These are phyloP conservation scores for Aspergillus sp. DNA, from an alignment of 2,329 filamentous ascomycete genomes.

Conservation along the genomic window DNA sequence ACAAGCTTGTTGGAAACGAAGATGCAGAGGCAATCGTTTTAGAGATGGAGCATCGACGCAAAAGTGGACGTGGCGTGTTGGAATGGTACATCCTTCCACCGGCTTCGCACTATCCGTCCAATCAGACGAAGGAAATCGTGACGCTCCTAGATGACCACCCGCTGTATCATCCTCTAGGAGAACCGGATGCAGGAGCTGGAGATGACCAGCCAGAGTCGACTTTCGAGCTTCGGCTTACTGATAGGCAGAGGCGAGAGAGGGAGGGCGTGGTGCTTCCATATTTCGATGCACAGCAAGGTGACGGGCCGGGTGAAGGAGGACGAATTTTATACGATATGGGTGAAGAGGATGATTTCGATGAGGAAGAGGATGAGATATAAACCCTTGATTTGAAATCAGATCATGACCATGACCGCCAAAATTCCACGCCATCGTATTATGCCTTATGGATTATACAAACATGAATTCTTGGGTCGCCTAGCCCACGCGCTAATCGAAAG, in stretches of 20 bases:
- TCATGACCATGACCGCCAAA: not conserved
- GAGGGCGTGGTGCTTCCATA: slow-evolving; percentile 91
- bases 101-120: slow-evolving; percentile 38
- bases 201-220: slow-evolving; percentile 61
- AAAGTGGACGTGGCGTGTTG: slow-evolving; percentile 67
- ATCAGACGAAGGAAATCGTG: slow-evolving; percentile 43
- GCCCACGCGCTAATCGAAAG: no score
- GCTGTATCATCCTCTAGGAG: slow-evolving; percentile 49
- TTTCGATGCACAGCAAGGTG: slow-evolving; percentile 81
- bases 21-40: slow-evolving; percentile 59
- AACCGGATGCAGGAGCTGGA: slow-evolving; percentile 31
- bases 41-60: slow-evolving; percentile 76
- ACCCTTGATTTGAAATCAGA: not conserved
- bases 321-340: slow-evolving; percentile 96
- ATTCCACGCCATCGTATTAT: no score
- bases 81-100: slow-evolving; percentile 58
- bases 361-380: slow-evolving; percentile 86
- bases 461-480: no score
- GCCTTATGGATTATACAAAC: no score
- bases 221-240: slow-evolving; percentile 79
- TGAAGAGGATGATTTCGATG: slow-evolving; percentile 91
- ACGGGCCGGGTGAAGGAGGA: slow-evolving; percentile 69
- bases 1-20: slow-evolving; percentile 23
- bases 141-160: slow-evolving; percentile 69
- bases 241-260: slow-evolving; percentile 77